Conservation (phyloP, 352 stramenopile genomes). For the Phytophthora parvispora region DNA sequence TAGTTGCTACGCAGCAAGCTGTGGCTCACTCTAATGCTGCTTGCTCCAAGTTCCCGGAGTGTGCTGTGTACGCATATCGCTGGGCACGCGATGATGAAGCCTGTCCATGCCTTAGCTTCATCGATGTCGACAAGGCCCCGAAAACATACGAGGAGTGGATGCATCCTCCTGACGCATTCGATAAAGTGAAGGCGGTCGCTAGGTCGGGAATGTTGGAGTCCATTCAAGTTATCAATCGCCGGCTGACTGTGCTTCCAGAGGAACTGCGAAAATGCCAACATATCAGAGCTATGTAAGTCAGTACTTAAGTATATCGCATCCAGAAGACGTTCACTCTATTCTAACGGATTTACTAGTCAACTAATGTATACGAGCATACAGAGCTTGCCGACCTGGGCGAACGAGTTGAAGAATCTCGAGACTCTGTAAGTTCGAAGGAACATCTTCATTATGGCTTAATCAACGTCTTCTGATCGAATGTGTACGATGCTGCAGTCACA, state of each 20-base stretch:
- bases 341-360: too few relatives aligned
- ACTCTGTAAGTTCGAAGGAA: not conserved
- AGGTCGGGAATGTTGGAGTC: conserved; percentile 20
- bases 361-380: too few relatives aligned
- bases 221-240: conserved; percentile 37
- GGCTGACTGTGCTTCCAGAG: conserved; percentile 13
- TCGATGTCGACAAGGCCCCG: conserved; percentile 19
- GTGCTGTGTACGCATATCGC: conserved; percentile 17
- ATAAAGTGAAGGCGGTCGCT: conserved; percentile 12
- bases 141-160: conserved; percentile 30
- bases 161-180: conserved; percentile 8
- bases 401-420: not conserved
- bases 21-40: not conserved
- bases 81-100: conserved; percentile 6
- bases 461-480: not conserved
- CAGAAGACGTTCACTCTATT: too few relatives aligned
- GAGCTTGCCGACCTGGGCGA: not conserved
- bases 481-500: not conserved
- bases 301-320: too few relatives aligned
- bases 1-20: conserved; percentile 4
- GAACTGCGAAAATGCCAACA: not conserved
- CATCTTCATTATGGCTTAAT: too few relatives aligned
- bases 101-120: not conserved
- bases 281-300: not conserved
- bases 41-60: conserved; percentile 17